A percentile compares a stretch with the other conserved stretches of the same genome.
phyloP scores from a whole-genome alignment of 2,329 filamentous ascomycete genomes.

The Venturia pyrina region DNA sequence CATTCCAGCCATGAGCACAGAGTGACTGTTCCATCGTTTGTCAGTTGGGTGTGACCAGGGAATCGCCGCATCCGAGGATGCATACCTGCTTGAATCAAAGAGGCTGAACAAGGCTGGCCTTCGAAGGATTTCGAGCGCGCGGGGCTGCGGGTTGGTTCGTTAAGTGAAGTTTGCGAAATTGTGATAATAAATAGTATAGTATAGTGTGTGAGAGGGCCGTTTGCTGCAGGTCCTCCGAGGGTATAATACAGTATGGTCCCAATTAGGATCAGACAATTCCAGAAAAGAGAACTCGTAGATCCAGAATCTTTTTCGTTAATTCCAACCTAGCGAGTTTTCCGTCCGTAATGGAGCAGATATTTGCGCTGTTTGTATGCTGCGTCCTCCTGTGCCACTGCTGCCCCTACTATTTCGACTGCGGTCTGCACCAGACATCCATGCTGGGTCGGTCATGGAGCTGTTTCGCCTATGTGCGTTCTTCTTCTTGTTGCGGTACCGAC shows the following conservation, averaged over 20 bases:
- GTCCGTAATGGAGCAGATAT: conserved; percentile 87
- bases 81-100: background rate
- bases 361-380: conserved; percentile 55
- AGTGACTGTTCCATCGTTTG: background rate
- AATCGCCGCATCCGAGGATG: background rate
- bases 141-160: background rate
- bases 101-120: background rate
- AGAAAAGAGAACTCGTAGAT: background rate
- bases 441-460: conserved; percentile 54
- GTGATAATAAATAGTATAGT: background rate
- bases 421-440: conserved; percentile 59
- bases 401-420: conserved; percentile 23
- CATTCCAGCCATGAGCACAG: background rate
- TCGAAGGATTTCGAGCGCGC: background rate
- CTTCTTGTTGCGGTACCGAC: conserved; percentile 74
- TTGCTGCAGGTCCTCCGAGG: background rate
- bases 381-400: conserved; percentile 52
- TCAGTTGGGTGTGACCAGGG: background rate
- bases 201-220: background rate
- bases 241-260: conserved; percentile 3
- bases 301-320: conserved; percentile 43
- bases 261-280: background rate
- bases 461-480: conserved; percentile 62
- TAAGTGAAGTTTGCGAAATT: background rate
- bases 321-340: conserved; percentile 94